Base-by-base conservation (phyloP, 805 yeast genomes). In the Yarrowia deformans region DNA sequence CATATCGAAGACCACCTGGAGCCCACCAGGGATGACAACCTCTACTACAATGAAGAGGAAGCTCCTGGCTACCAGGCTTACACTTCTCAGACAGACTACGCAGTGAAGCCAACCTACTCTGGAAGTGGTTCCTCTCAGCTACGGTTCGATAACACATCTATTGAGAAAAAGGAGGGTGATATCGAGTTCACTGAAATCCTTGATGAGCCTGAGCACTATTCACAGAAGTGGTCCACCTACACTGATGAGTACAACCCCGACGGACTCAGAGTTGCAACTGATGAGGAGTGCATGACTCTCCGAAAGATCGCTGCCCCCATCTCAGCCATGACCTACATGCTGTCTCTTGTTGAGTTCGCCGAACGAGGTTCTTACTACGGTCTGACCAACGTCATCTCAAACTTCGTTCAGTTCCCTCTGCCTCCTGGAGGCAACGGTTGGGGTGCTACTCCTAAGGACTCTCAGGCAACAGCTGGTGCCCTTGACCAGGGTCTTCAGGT, bases 351-450 rank as follows among this genome's bases (percentile, higher is more conserved):
- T 52, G 88, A 85, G 72, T 82, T 84, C 72, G 85, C 87, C 19
- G 87, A 84, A 76, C 80, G 87, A 77, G 87, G 85, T 68, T 83
- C 87, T 7, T 84, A 84, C 73, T 84, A 83, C 72, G 85, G 87
- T 32, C 79, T 80, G 10, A 73, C 78, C 48, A 83, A 82, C 72
- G 74, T 82, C 56, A 78, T 84, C 68, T 76, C 83, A 39, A 84
- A 84, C 73, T 84, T 84, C 72, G 80, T 84, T 69, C 84, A 82
- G 77, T 80, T 85, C 77, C 84, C 85, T n/a, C 76, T 84, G 58
- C 87, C 87, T 14, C 75, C 74, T 45, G 83, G 84, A 55, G 82
- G 84, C 18, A 81, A 82, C 34, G 80, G 79, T 16, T 83, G 85
- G 56, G 84, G 84, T 70, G 82, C 83, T 23, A 79, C 82, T 2